These are phyloP conservation scores for Apium graveolens DNA, from an alignment of 129 eudicot species.

Conservation along the genomic window DNA sequence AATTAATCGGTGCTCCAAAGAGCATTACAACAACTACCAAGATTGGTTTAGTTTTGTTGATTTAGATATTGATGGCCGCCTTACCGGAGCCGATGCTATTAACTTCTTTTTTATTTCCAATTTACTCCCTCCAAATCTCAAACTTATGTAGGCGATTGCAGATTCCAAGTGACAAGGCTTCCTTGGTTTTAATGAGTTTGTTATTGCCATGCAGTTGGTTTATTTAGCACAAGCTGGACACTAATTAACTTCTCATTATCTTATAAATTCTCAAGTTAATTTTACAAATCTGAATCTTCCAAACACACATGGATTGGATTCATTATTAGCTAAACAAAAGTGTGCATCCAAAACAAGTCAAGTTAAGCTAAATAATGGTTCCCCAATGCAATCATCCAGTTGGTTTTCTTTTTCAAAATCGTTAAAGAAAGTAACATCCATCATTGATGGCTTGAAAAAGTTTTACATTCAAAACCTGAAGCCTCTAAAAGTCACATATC, in stretches of 20 bases:
- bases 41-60: slow-evolving; percentile 73
- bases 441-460: slow-evolving; percentile 81
- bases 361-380: slow-evolving; percentile 59
- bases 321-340: slow-evolving; percentile 46
- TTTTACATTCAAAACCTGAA: slow-evolving; percentile 67
- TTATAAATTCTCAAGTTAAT: slow-evolving; percentile 50
- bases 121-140: slow-evolving; percentile 67
- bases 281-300: slow-evolving; percentile 64
- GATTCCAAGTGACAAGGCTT: slow-evolving; percentile 87
- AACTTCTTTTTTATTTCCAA: slow-evolving; percentile 72
- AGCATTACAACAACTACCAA: slow-evolving; percentile 67
- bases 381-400: slow-evolving; percentile 42
- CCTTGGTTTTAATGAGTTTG: slow-evolving; percentile 72
- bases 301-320: slow-evolving; percentile 71
- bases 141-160: slow-evolving; percentile 90
- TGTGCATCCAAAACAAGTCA: slow-evolving; percentile 33
- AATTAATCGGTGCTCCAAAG: slow-evolving; percentile 66
- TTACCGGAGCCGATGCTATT: slow-evolving; percentile 73
- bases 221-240: slow-evolving; percentile 84
- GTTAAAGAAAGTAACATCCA: slow-evolving; percentile 76
- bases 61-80: slow-evolving; percentile 85
- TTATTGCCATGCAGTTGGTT: slow-evolving; percentile 83
- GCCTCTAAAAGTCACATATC: slow-evolving; percentile 70
- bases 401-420: slow-evolving; percentile 75
- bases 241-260: slow-evolving; percentile 39